Base-by-base conservation (phyloP, 352 stramenopile genomes). In the Plasmopara halstedii region DNA sequence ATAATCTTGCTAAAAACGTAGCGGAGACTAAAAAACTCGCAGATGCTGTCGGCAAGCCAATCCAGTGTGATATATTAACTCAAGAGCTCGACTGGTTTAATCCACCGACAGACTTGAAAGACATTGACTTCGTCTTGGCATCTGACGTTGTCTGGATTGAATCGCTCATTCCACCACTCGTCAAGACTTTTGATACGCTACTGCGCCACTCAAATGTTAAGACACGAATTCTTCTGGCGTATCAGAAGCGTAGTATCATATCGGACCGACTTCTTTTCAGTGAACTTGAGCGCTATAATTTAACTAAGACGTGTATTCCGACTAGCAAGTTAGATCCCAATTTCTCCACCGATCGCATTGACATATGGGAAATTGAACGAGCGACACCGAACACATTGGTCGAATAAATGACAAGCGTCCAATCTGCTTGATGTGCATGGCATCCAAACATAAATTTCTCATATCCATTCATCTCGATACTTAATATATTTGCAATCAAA, bases 111-210 rank as follows among this genome's bases (percentile, higher is more conserved):
- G 46, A 85, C n/a, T 43, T 88, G 11, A 73, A 65, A 17, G 47
- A 72, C 22, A 54, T 96, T 20, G 81, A 96, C 46, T 50, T 94
- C 15, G 62, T 97, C 21, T 39, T 97, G 19, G 85, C 83, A 19
- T 90, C 88, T 6, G 88, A 96, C 55, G 86, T 97, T 38, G 85
- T 97, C 27, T 97, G 88, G 86, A 66, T 95, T 14, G 70, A 92
- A 34, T 67, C 88, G 46, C 77, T 96, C 29, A 90, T 96, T 21
- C 50, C 63, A 2, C 82, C 88, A 22, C 77, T 97, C 15, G 86
- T 95, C 14, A 14, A 52, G 13, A 93, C 85, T 0, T 73, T 96
- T 27, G 62, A 72, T 14, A 43, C 36, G 5, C 42, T 92, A 36
- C 27, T 86, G 29, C 54, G 45, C 3, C 42, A 70, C 34, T 85